Percentiles rank a stretch among this genome's conserved stretches.
Evolutionary conservation across 78 protist genomes (phyloP).

Genomic region (Bigelowiella natans): DNA sequence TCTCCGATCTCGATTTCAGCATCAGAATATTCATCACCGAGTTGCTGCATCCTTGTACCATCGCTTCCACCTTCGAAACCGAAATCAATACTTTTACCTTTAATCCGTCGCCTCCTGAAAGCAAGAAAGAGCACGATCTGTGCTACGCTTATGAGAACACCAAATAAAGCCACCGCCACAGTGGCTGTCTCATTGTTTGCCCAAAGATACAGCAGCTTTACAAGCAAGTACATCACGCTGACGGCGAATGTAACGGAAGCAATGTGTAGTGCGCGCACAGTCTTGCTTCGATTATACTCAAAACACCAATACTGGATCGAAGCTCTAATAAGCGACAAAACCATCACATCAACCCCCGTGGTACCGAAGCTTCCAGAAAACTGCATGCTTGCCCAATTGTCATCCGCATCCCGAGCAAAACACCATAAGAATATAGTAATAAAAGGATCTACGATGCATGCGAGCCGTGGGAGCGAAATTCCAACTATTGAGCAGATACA

Average conservation of each 20-base stretch:
- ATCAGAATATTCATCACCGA: no score
- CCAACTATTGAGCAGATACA: neutral
- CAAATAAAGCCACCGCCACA: neutral
- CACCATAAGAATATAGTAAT: neutral
- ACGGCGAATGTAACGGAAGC: neutral
- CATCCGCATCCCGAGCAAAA: no score
- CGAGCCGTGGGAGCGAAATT: neutral
- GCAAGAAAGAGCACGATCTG: neutral
- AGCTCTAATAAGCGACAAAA: neutral
- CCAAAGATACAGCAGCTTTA: neutral
- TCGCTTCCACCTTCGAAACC: no score
- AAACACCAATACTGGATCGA: neutral
- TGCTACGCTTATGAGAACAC: neutral
- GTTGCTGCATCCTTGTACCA: no score
- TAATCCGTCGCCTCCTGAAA: neutral
- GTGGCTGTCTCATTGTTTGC: neutral
- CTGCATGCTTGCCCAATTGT: neutral
- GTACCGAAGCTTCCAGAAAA: neutral
- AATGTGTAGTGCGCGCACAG: neutral
- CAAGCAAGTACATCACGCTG: neutral
- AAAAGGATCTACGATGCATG: neutral
- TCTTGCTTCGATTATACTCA: neutral
- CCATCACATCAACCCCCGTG: neutral
- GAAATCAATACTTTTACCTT: no score
- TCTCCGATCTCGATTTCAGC: no score